Conservation (phyloP, 2,329 filamentous ascomycete species). For the Fusarium sp. region DNA sequence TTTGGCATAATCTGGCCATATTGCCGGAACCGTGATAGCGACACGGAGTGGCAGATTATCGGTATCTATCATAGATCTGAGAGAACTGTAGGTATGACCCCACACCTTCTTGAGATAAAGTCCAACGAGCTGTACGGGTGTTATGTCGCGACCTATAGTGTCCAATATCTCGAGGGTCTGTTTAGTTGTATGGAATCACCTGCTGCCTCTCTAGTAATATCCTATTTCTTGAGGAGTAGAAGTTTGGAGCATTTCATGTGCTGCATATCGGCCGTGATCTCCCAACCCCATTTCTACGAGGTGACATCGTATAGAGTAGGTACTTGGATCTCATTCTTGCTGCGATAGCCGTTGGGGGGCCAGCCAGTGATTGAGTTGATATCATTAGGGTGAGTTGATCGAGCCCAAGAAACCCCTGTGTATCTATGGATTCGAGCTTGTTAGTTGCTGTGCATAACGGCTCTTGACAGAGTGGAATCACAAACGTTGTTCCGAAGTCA, state of each 20-base stretch:
- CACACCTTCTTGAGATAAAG: slow-evolving; percentile 15
- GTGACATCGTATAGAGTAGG: slow-evolving; percentile 22
- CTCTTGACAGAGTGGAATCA: too few species aligned
- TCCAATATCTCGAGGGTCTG: not conserved
- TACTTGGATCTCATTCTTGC: slow-evolving; percentile 1
- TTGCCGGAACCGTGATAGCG: not conserved
- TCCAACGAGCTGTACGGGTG: not conserved
- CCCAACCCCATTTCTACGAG: slow-evolving; percentile 20
- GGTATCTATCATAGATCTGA: not conserved
- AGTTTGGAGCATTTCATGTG: slow-evolving; percentile 33
- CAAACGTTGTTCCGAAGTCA: not conserved
- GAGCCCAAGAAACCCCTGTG: slow-evolving; percentile 28
- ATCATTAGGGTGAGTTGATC: slow-evolving; percentile 1
- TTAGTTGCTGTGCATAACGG: too few species aligned
- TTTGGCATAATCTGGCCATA: not conserved
- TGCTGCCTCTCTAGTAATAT: slow-evolving; percentile 10
- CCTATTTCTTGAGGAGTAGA: slow-evolving; percentile 2
- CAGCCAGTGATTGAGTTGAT: slow-evolving; percentile 13
- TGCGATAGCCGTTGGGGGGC: not conserved
- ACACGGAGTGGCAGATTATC: not conserved
- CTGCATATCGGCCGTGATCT: slow-evolving; percentile 17
- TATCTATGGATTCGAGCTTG: not conserved
- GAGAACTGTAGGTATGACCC: slow-evolving; percentile 12
- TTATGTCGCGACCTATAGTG: fast-evolving
- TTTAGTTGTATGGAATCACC: not conserved